Percentiles rank a stretch among this genome's conserved stretches.
Conservation (phyloP, 2,329 filamentous ascomycete species). For the Didymella exigua region DNA sequence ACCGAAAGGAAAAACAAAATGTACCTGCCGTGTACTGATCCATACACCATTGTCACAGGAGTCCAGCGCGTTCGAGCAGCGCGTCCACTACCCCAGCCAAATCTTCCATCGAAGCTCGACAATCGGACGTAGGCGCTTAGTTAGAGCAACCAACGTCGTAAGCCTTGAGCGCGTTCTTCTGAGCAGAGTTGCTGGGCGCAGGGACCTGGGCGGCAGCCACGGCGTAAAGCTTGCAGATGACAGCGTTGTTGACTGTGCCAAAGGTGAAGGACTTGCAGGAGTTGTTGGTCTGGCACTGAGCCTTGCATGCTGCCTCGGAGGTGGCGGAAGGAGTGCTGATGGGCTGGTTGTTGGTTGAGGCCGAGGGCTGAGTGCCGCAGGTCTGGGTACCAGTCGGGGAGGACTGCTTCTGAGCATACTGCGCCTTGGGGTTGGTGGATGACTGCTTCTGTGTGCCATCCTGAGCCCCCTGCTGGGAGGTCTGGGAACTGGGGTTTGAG, state of each 20-base stretch:
- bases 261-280: too few species aligned
- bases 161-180: conserved; percentile 12
- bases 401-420: too few species aligned
- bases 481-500: background rate
- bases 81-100: background rate
- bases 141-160: conserved; percentile 20
- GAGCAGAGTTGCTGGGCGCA: conserved; percentile 8
- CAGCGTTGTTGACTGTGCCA: too few species aligned
- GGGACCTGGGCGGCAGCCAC: conserved; percentile 17
- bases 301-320: too few species aligned
- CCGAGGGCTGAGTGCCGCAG: too few species aligned
- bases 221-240: too few species aligned
- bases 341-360: too few species aligned
- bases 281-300: too few species aligned
- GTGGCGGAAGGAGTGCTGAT: too few species aligned
- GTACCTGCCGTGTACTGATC: background rate
- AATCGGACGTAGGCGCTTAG: too few species aligned
- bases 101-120: too few species aligned
- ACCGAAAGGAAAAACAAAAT: background rate
- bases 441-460: conserved; percentile 7
- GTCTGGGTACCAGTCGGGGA: too few species aligned
- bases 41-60: background rate
- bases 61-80: background rate
- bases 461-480: background rate
- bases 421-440: background rate